Base-by-base conservation (phyloP, 495 filamentous ascomycete species). In the Clavariopsis aquatica region DNA sequence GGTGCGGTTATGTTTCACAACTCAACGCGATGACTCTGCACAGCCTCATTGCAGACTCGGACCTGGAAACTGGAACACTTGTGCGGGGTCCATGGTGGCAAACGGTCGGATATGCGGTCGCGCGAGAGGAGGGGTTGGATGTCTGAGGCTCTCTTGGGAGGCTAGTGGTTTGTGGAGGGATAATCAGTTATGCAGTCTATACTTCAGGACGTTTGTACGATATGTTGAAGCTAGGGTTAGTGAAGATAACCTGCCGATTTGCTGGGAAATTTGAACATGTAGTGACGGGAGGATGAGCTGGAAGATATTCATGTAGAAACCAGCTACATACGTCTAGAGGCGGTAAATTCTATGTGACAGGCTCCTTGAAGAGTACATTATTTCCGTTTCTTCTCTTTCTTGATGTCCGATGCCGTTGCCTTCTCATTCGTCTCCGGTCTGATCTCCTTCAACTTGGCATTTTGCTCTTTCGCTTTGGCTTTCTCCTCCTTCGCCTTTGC, bases 401-500 rank as follows among this genome's bases (percentile, higher is more conserved):
- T 51, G 4, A 9, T 28, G 26, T 9, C 26, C 19, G 51, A 17
- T 34, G 51, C 51, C 9, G 38, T n/a, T 17, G 38, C 3, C 27
- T 36, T 54, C 24, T 20, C 51, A 31, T 20, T 43, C 38, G 38
- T 38, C 46, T 52, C 57, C 1, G 23, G 20, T 26, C 49, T 49
- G 43, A 23, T 64, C 34, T 58, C 43, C 45, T 52, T 64, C n/a
- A 45, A 15, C 15, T n/a, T 20, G 6, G 43, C 62, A 31, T 52
- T 58, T 17, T 23, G 36, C 19, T 52, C 38, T 13, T 31, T 49
- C 23, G 8, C 26, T 27, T 47, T 52, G 23, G 51, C 36, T 19
- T 28, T 49, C 55, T 49, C 43, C 55, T 38, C 55, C 28, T 64
- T 46, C 6, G 27, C 36, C 15, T 52, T 60, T 23, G 75, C 73